These are phyloP conservation scores for Priceomyces carsonii DNA, from an alignment of 805 yeast genomes.

Conservation along the genomic window DNA sequence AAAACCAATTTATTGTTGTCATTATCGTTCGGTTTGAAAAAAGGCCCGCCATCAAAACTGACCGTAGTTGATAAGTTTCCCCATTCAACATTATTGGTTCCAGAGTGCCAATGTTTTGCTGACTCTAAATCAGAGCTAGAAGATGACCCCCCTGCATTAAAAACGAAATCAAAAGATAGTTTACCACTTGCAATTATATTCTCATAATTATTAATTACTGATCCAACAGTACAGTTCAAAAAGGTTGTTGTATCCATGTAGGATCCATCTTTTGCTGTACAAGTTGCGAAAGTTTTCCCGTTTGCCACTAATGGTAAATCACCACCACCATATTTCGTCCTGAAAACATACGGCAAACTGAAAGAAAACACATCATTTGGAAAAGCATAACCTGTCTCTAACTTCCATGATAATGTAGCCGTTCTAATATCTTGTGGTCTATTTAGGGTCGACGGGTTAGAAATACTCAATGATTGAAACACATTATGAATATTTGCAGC, in stretches of 20 bases:
- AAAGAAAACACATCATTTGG: conserved; percentile 12
- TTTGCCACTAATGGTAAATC: conserved; percentile 12
- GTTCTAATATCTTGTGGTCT: conserved; percentile 20
- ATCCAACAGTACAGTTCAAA: conserved; percentile 11
- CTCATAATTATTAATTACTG: conserved; percentile 1
- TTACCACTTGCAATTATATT: conserved; percentile 9
- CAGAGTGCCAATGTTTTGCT: conserved; percentile 10
- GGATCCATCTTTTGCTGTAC: conserved; percentile 13
- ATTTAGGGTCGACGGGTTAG: conserved; percentile 7
- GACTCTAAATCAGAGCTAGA: conserved; percentile 11
- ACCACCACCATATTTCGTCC: conserved; percentile 13
- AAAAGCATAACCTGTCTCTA: conserved; percentile 5
- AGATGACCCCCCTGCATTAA: conserved; percentile 20
- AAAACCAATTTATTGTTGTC: conserved; percentile 10
- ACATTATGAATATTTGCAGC: conserved; percentile 9
- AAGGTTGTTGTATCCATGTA: conserved; percentile 5
- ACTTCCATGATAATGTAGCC: conserved; percentile 14
- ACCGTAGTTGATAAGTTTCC: conserved; percentile 12
- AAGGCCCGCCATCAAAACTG: conserved; percentile 14
- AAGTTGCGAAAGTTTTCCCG: conserved; percentile 10
- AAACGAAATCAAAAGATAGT: conserved; percentile 15
- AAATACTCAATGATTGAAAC: conserved; percentile 10
- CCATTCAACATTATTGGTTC: conserved; percentile 11
- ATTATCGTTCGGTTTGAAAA: conserved; percentile 7
- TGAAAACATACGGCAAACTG: conserved; percentile 15